Evolutionary conservation across 1,139 yeast species (phyloP).

Genomic region (Protomyces macrosporus): DNA sequence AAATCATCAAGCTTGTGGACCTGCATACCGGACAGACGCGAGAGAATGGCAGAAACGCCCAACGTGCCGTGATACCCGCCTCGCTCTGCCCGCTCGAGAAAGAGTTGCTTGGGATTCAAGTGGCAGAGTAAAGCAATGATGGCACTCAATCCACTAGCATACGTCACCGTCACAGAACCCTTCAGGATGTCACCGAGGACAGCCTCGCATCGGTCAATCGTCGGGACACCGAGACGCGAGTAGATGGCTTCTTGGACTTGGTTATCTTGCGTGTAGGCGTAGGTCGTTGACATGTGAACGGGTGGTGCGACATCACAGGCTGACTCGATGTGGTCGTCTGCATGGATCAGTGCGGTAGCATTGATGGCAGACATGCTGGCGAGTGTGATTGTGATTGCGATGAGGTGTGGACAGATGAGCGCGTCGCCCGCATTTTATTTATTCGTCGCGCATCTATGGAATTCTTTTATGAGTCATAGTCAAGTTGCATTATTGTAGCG

Average conservation of each 20-base stretch:
- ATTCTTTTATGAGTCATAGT: no score
- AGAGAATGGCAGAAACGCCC: slow-evolving; percentile 58
- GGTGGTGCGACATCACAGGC: slow-evolving; percentile 68
- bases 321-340: slow-evolving; percentile 49
- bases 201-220: slow-evolving; percentile 60
- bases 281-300: slow-evolving; percentile 76
- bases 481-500: no score
- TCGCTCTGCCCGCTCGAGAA: slow-evolving; percentile 47
- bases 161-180: slow-evolving; percentile 51
- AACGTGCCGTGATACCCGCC: slow-evolving; percentile 82
- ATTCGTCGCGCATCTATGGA: no score
- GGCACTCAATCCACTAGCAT: slow-evolving; percentile 75
- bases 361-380: background rate
- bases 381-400: no score
- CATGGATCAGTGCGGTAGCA: slow-evolving; percentile 46
- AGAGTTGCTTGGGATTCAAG: slow-evolving; percentile 66
- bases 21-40: slow-evolving; percentile 57
- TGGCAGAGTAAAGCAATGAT: slow-evolving; percentile 69
- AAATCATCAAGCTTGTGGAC: slow-evolving; percentile 6
- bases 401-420: no score
- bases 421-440: no score
- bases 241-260: slow-evolving; percentile 43
- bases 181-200: slow-evolving; percentile 53
- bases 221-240: slow-evolving; percentile 71
- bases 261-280: slow-evolving; percentile 59